phyloP scores from a whole-genome alignment of 306 rosid species.

The Quercus gilva region DNA sequence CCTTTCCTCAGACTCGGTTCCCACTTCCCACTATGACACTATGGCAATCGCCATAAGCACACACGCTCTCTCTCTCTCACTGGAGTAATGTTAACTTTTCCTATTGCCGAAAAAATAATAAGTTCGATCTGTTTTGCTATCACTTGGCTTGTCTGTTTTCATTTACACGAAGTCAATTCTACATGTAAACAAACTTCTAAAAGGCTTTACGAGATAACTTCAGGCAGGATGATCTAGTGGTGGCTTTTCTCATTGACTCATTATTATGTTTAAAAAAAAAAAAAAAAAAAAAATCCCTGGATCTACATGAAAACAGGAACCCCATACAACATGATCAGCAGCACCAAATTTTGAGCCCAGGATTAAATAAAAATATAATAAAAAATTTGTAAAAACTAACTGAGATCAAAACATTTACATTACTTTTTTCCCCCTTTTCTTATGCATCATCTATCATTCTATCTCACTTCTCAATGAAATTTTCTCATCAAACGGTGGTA shows the following conservation, averaged over 20 bases:
- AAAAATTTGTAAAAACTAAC: not conserved
- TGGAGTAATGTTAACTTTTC: not conserved
- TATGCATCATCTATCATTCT: conserved; percentile 16
- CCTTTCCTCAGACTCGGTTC: not conserved
- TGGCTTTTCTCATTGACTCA: not conserved
- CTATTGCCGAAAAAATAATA: too few relatives aligned
- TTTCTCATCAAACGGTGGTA: conserved; percentile 48
- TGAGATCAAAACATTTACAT: not conserved
- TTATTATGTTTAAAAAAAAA: not conserved
- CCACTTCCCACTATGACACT: not conserved
- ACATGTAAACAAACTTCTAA: not conserved
- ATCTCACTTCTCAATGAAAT: not conserved
- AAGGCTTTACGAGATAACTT: not conserved
- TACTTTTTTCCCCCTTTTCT: not conserved
- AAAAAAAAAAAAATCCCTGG: not conserved
- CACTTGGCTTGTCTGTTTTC: not conserved
- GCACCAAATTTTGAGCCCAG: not conserved
- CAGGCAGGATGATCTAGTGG: not conserved
- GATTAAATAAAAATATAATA: conserved; percentile 11
- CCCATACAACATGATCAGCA: not conserved
- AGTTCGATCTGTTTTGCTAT: not conserved
- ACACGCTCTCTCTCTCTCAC: not conserved
- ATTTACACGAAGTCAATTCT: not conserved
- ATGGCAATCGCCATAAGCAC: not conserved
- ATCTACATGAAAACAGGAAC: not conserved